Evolutionary conservation across 257 asterid genomes (phyloP), one percentile per base, ranked within the genome.

Genomic region (Voacanga thouarsii): DNA sequence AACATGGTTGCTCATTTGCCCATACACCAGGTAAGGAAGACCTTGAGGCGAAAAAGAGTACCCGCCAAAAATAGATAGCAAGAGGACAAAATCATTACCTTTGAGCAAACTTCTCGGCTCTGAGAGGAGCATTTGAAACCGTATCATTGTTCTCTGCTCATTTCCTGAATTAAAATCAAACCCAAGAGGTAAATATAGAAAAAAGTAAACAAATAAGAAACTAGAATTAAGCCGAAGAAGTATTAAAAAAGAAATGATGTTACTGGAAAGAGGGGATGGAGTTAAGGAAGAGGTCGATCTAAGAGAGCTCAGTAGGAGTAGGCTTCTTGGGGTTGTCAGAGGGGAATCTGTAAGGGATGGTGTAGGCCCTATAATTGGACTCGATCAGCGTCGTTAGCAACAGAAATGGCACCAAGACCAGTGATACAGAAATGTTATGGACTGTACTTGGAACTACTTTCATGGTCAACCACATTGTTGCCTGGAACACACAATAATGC

Each of bases 201-300:
- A 53, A 53, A 64, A 28, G 39, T n/a, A 65, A 59, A 33, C 23
- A 55, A 8, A 44, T 33, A 30, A 9, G 23, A 24, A 71, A 67
- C 72, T 41, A 7, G 43, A 63, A 41, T 41, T 16, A 68, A 60
- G n/a, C 12, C 7, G 26, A 30, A 12, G 37, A 60, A 41, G 8
- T 1, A 64, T 28, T 50, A 71, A 24, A 26, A 60, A 4, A 24
- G 45, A 56, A 57, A 78, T 10, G 33, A 16, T 7, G 18, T 19
- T 77, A 94, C 97, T 93, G 88, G 87, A 92, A 95, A 75, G 99
- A 93, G 47, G 96, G 90, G 72, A 91, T 85, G 67, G 97, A 92
- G 37, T 90, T 90, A 87, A 87, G 82, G 91, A 94, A 94, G 84
- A 92, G 90, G 67, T 92, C 80, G 89, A 94, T 89, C 98, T 98